Conservation (phyloP, 352 stramenopile species). For the Phytophthora rubi region DNA sequence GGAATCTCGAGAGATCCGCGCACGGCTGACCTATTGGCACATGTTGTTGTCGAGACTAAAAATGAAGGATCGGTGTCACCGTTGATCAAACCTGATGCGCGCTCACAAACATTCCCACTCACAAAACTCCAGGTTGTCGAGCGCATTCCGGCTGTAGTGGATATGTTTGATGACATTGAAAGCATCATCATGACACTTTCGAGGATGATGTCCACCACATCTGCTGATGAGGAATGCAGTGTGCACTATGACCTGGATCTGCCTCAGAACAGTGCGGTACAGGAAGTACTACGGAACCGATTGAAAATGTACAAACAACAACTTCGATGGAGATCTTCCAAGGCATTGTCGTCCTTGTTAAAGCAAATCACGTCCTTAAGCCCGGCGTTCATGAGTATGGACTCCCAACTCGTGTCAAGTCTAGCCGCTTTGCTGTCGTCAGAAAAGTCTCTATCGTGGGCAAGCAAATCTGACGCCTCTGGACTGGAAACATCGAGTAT, state of each 20-base stretch:
- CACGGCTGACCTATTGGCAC: constrained; percentile 45
- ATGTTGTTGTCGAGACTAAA: constrained; percentile 31
- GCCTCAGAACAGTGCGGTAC: constrained; percentile 70
- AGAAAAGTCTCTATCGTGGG: constrained; percentile 56
- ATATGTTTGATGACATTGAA: constrained; percentile 84
- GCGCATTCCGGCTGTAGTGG: constrained; percentile 69
- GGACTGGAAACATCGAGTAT: constrained; percentile 26
- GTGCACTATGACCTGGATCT: constrained; percentile 56
- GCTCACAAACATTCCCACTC: constrained; percentile 45
- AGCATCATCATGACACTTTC: constrained; percentile 59
- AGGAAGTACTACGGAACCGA: constrained; percentile 58
- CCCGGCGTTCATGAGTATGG: constrained; percentile 43
- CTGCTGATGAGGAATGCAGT: constrained; percentile 35
- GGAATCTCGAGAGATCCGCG: constrained; percentile 51
- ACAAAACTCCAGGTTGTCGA: constrained; percentile 69
- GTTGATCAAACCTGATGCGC: constrained; percentile 23
- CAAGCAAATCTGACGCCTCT: constrained; percentile 19
- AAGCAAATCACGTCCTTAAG: constrained; percentile 70
- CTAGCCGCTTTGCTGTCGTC: constrained; percentile 59
- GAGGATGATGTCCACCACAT: constrained; percentile 45
- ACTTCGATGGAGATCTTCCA: constrained; percentile 80
- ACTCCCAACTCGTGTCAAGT: constrained; percentile 73
- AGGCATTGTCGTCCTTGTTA: constrained; percentile 71
- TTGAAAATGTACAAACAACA: constrained; percentile 83
- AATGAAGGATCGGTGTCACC: constrained; percentile 12